Conservation (phyloP, 345 rosid species). For the Salix exigua region DNA sequence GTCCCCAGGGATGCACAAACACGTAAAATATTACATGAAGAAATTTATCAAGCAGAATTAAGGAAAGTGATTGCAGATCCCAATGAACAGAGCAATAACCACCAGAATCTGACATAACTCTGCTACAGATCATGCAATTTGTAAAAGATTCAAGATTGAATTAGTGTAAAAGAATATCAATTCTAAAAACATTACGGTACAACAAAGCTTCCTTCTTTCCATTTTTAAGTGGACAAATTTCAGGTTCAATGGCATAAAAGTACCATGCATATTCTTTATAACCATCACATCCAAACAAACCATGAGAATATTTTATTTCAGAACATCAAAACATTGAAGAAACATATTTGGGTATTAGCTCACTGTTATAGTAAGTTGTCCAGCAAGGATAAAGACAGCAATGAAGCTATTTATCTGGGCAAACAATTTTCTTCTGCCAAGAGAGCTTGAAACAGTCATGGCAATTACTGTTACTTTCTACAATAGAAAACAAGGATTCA, state of each 20-base stretch:
- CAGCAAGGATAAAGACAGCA: slow-evolving; percentile 84
- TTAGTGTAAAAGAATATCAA: neutral
- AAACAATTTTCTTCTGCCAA: slow-evolving; percentile 77
- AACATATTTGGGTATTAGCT: slow-evolving; percentile 9
- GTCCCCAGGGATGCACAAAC: neutral
- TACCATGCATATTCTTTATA: no score
- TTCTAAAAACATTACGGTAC: neutral
- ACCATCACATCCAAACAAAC: no score
- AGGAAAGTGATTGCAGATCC: no score
- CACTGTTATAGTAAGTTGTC: slow-evolving; percentile 90
- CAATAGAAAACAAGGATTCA: slow-evolving; percentile 20
- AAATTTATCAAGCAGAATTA: neutral
- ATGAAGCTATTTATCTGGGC: slow-evolving; percentile 94
- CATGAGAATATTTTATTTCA: neutral
- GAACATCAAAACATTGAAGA: neutral
- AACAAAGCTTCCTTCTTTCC: no score
- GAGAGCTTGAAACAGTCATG: slow-evolving; percentile 60
- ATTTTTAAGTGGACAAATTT: neutral
- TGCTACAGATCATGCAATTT: neutral
- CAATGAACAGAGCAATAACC: neutral
- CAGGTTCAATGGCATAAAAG: neutral
- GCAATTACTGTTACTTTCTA: slow-evolving; percentile 94
- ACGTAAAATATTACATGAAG: neutral
- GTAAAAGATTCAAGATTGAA: neutral
- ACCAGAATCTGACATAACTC: neutral